A percentile compares a stretch with the other conserved stretches of the same genome.
Evolutionary conservation across 306 rosid species (phyloP).

Genomic region (Cucurbita ficifolia): DNA sequence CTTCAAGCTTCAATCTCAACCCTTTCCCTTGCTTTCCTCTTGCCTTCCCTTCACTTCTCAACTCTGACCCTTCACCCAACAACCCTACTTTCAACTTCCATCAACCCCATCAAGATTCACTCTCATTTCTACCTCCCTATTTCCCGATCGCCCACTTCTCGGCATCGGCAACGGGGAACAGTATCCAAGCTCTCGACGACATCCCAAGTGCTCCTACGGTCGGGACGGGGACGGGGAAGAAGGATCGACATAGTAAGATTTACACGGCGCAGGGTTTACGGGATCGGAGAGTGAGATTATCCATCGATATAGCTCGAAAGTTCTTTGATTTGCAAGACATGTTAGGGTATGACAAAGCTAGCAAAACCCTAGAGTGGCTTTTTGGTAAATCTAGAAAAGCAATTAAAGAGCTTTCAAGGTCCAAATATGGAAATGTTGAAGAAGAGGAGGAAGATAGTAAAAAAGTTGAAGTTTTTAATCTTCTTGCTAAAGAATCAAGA

Average conservation of each 20-base stretch:
- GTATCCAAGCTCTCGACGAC: not conserved
- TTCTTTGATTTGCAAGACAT: conserved; percentile 95
- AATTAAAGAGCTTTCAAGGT: conserved; percentile 36
- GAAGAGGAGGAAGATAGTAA: not conserved
- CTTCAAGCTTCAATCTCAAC: conserved; percentile 18
- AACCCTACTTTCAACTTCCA: not conserved
- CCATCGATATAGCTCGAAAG: conserved; percentile 67
- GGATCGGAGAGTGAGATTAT: conserved; percentile 76
- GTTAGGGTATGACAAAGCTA: conserved; percentile 94
- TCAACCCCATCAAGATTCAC: conserved; percentile 10
- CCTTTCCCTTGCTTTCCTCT: conserved; percentile 31
- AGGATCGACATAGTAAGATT: conserved; percentile 89
- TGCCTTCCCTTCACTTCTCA: conserved; percentile 1
- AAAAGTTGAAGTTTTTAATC: not conserved
- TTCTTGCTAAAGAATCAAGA: conserved; percentile 45
- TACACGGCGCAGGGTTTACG: conserved; percentile 79
- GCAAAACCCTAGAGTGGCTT: conserved; percentile 90
- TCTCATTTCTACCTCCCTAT: conserved; percentile 10
- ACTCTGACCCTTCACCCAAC: not conserved
- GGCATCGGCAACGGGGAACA: not conserved
- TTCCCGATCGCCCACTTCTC: not conserved
- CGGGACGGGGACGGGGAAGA: conserved; percentile 27
- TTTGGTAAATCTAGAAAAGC: conserved; percentile 55
- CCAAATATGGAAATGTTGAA: conserved; percentile 12
- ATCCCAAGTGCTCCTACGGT: not conserved